Conservation (phyloP, 176 grass and related monocot species). For the Thinopyrum elongatum region DNA sequence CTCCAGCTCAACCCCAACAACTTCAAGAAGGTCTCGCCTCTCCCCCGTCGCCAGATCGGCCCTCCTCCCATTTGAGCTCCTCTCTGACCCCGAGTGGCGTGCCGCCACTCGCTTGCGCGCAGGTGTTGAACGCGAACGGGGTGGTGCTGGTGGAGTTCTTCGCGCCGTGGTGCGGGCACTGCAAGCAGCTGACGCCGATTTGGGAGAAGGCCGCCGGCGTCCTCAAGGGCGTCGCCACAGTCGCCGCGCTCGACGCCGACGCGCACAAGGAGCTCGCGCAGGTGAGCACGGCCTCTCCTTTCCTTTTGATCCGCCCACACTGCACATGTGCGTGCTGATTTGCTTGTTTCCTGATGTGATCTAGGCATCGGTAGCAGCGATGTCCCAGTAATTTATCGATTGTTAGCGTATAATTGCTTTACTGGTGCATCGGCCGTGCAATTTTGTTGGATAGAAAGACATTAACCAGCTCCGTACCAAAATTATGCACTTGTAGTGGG, state of each 20-base stretch:
- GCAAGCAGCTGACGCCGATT: slow-evolving; percentile 79
- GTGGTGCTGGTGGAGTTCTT: slow-evolving; percentile 97
- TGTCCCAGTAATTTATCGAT: neutral
- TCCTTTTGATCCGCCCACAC: neutral
- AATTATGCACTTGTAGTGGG: neutral
- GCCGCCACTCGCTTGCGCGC: slow-evolving; percentile 4
- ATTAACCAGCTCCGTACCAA: neutral
- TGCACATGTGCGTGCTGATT: neutral
- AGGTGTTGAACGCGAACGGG: slow-evolving; percentile 89
- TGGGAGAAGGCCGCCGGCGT: slow-evolving; percentile 93
- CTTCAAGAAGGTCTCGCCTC: slow-evolving; percentile 85
- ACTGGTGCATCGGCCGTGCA: neutral
- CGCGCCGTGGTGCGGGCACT: slow-evolving; percentile 99
- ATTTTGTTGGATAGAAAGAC: neutral
- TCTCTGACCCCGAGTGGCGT: neutral
- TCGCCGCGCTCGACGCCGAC: slow-evolving; percentile 89
- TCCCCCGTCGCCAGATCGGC: slow-evolving; percentile 29
- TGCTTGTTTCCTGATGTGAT: slow-evolving; percentile 9
- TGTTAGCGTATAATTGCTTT: neutral
- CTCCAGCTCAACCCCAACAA: slow-evolving; percentile 87
- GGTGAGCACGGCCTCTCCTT: slow-evolving; percentile 41
- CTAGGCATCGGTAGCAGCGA: neutral
- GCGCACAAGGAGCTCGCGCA: slow-evolving; percentile 84
- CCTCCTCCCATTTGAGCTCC: neutral
- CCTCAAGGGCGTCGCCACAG: slow-evolving; percentile 83